phyloP scores from a whole-genome alignment of 305 asterid species.

The Stenogyne calaminthoides region DNA sequence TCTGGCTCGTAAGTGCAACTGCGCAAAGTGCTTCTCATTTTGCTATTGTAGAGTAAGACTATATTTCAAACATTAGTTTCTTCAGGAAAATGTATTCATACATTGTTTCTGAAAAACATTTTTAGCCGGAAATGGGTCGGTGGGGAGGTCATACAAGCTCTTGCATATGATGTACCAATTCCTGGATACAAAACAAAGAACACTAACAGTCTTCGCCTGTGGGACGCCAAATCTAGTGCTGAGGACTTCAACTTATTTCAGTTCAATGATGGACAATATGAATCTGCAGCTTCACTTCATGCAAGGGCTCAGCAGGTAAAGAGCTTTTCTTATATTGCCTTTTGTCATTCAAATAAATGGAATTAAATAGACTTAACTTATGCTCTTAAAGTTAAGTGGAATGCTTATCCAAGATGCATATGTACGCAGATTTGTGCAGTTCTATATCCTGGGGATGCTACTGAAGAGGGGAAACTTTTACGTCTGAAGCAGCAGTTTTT shows the following conservation, averaged over 20 bases:
- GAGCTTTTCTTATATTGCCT: slow-evolving; percentile 22
- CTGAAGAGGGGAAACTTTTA: slow-evolving; percentile 88
- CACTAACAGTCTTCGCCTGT: slow-evolving; percentile 95
- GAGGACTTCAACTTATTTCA: slow-evolving; percentile 84
- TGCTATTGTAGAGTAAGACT: slow-evolving; percentile 10
- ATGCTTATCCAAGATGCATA: slow-evolving; percentile 9
- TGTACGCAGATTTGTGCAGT: slow-evolving; percentile 91
- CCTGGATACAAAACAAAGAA: slow-evolving; percentile 99
- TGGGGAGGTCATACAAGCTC: slow-evolving; percentile 94
- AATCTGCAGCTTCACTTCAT: slow-evolving; percentile 93
- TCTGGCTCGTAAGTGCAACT: slow-evolving; percentile 82
- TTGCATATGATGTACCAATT: slow-evolving; percentile 98
- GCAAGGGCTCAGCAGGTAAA: slow-evolving; percentile 94
- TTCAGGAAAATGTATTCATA: slow-evolving; percentile 26
- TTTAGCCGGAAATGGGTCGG: slow-evolving; percentile 93
- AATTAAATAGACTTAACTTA: slow-evolving; percentile 16
- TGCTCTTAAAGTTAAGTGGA: slow-evolving; percentile 7
- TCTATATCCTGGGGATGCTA: slow-evolving; percentile 97
- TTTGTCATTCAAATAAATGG: slow-evolving; percentile 5
- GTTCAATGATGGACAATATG: slow-evolving; percentile 96
- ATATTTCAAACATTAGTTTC: slow-evolving; percentile 5
- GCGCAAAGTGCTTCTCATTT: slow-evolving; percentile 30
- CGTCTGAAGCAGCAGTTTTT: slow-evolving; percentile 97
- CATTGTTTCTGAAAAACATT: slow-evolving; percentile 28
- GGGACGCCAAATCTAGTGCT: slow-evolving; percentile 97